Evolutionary conservation across 306 rosid species (phyloP).

Genomic region (Heteromeles arbutifolia): DNA sequence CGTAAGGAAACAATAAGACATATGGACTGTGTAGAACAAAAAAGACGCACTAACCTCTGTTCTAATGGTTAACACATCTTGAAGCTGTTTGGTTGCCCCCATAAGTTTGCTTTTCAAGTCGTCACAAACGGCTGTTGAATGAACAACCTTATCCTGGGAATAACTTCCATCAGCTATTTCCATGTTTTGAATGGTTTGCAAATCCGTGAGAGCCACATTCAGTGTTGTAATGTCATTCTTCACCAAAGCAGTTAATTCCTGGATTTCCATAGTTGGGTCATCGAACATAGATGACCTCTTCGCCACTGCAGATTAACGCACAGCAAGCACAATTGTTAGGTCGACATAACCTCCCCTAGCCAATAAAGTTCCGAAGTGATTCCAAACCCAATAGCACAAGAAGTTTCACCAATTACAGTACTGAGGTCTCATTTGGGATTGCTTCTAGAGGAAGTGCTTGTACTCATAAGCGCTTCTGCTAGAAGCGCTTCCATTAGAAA

Average conservation of each 20-base stretch:
- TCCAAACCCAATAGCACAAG: neutral
- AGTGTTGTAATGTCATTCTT: constrained; percentile 86
- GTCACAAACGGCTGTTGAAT: constrained; percentile 82
- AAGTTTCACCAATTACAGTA: neutral
- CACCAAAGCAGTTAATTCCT: constrained; percentile 61
- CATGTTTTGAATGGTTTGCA: constrained; percentile 73
- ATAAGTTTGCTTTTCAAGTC: constrained; percentile 77
- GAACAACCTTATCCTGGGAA: constrained; percentile 76
- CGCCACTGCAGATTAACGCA: constrained; percentile 49
- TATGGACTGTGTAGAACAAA: neutral
- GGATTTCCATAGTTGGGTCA: constrained; percentile 77
- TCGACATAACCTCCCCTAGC: neutral
- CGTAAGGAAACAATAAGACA: neutral
- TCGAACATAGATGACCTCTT: constrained; percentile 85
- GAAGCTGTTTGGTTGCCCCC: constrained; percentile 82
- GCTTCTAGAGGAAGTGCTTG: no score
- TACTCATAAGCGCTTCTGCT: no score
- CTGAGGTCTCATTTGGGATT: no score
- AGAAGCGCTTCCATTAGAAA: no score
- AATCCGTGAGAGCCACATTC: constrained; percentile 66
- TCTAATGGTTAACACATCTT: constrained; percentile 74
- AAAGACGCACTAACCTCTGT: constrained; percentile 51
- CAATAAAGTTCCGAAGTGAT: neutral
- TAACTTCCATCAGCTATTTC: constrained; percentile 63
- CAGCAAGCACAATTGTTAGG: neutral